Conservation (phyloP, 306 rosid genomes). For the Hippophae tibetana region DNA sequence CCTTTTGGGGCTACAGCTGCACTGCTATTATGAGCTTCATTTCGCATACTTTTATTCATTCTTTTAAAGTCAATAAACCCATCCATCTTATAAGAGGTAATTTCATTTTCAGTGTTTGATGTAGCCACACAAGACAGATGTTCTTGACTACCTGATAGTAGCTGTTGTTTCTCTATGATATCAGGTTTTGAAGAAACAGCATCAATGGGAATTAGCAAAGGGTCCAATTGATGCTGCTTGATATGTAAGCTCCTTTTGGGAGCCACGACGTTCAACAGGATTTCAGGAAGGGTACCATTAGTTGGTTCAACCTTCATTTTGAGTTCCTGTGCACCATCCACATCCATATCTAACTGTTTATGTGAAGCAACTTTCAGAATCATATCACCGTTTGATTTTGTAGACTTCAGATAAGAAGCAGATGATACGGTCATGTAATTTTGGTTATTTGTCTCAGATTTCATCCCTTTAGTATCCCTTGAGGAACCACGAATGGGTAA, state of each 20-base stretch:
- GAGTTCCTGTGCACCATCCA: conserved; percentile 35
- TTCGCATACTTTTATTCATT: conserved; percentile 39
- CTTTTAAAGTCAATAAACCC: conserved; percentile 42
- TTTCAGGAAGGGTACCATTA: conserved; percentile 38
- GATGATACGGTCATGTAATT: conserved; percentile 48
- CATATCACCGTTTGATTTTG: conserved; percentile 52
- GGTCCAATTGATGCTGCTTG: conserved; percentile 35
- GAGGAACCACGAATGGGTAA: conserved; percentile 40
- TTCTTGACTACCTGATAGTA: conserved; percentile 33
- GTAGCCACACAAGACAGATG: conserved; percentile 27
- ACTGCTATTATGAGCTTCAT: conserved; percentile 56
- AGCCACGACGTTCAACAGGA: conserved; percentile 33
- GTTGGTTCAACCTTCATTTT: conserved; percentile 24
- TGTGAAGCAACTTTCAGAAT: conserved; percentile 28
- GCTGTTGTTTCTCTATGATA: conserved; percentile 35
- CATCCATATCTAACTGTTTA: conserved; percentile 36
- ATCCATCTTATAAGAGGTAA: conserved; percentile 50
- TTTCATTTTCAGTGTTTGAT: conserved; percentile 36
- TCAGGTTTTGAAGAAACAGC: conserved; percentile 38
- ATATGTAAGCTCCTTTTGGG: conserved; percentile 26
- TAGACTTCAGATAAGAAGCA: conserved; percentile 52
- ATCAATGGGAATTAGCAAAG: conserved; percentile 27
- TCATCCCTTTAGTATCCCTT: conserved; percentile 49
- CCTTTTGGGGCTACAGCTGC: conserved; percentile 43
- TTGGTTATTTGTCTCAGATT: conserved; percentile 42